Conservation (phyloP, 2,329 filamentous ascomycete genomes). For the Chaetomiaceae sp. region DNA sequence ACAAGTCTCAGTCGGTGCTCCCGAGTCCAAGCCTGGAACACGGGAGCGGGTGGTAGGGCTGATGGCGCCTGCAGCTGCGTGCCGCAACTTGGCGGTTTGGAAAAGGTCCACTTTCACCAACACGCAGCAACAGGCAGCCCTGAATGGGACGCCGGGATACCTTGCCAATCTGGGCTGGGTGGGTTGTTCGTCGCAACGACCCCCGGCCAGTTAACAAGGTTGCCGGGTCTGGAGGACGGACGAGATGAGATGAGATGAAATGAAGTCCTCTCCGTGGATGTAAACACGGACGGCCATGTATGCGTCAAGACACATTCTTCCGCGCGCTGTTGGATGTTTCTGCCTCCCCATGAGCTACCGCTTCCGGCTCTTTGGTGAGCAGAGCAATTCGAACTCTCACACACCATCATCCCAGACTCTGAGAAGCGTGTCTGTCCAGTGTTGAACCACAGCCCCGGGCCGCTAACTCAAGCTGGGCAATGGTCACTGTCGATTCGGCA, state of each 20-base stretch:
- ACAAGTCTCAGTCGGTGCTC: not conserved
- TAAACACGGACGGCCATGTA: too few relatives aligned
- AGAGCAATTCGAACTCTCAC: too few relatives aligned
- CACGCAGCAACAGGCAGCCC: too few relatives aligned
- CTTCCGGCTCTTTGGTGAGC: too few relatives aligned
- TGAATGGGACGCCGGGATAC: not conserved
- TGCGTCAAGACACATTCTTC: too few relatives aligned
- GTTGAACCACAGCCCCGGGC: slow-evolving; percentile 19
- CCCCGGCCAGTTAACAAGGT: too few relatives aligned
- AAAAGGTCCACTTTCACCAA: not conserved
- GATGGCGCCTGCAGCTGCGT: slow-evolving; percentile 9
- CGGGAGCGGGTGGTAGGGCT: slow-evolving; percentile 9
- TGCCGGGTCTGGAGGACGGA: too few relatives aligned
- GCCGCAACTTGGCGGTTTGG: not conserved
- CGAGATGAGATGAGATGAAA: not conserved
- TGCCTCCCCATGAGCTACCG: too few relatives aligned
- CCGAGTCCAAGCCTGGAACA: not conserved
- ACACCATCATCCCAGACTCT: too few relatives aligned
- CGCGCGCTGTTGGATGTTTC: too few relatives aligned
- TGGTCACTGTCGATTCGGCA: not conserved
- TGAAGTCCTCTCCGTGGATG: not conserved
- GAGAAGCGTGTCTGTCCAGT: not conserved
- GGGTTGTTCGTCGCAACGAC: slow-evolving; percentile 3
- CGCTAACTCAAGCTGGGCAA: slow-evolving; percentile 7
- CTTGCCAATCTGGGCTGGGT: too few relatives aligned